Evolutionary conservation across 805 yeast species (phyloP), one percentile per base, ranked within the genome.

Genomic region (Yamadazyma takamatsuzukensis): DNA sequence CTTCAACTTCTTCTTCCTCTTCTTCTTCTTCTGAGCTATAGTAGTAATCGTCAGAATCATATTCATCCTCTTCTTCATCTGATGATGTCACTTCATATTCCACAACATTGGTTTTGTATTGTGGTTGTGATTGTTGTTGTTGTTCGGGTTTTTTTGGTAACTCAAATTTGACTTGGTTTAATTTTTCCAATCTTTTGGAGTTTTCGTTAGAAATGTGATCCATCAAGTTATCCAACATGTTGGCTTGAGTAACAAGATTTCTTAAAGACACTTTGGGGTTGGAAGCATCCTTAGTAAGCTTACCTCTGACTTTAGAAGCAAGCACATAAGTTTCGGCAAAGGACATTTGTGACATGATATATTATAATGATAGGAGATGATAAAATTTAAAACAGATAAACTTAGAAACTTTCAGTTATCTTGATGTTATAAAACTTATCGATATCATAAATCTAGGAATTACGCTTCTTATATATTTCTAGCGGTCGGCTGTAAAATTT

Each of bases 241-340:
- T 82, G 14, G 88, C 87, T 54, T 82, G 88, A 25, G 77, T 69
- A 3, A 81, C 85, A 24, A 81, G 64, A 31, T 65, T 59, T 30
- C 83, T 65, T 31, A 81, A 64, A 33, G 76, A 61, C 19, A 79
- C 72, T 45, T 78, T 80, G 10, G 72, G 70, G 41, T 68, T 68
- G 16, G 72, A 54, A 5, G 85, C 84, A 45, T 80, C 84, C 34
- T 58, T 63, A 27, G 83, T 76, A 16, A 81, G 69, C 59, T 79
- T 81, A 13, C 68, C 47, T 49, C 82, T 76, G 21, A 82, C 89
- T 45, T 65, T 71, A 25, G 81, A 70, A 15, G 87, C 87, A 33
- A 81, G 64, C 10, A 73, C 48, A 54, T 77, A 80, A 5, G 83
- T 64, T 38, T 77, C 75, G 3, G 77, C 67, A 49, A 68, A 58